These are phyloP conservation scores for Furcasterigmium furcatum DNA, from an alignment of 2,329 filamentous ascomycete species.

Conservation along the genomic window DNA sequence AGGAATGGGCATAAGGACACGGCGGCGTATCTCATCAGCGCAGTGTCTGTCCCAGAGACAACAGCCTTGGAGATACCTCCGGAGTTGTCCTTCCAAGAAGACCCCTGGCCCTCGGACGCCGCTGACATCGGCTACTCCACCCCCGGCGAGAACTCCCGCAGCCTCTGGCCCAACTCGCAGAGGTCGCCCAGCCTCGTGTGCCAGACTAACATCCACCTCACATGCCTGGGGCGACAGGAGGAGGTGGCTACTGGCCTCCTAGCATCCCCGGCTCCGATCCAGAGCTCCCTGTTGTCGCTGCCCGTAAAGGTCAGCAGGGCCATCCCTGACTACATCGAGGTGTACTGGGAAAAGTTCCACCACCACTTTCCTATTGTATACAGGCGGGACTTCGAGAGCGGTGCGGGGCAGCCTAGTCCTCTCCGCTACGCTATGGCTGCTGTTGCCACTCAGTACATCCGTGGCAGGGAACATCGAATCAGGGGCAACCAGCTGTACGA, in stretches of 20 bases:
- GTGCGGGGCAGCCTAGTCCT: conserved; percentile 34
- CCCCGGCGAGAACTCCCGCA: conserved; percentile 37
- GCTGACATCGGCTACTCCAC: conserved; percentile 46
- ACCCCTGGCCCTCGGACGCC: conserved; percentile 40
- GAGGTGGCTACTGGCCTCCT: conserved; percentile 32
- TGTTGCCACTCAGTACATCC: conserved; percentile 49
- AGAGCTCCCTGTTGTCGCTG: conserved; percentile 27
- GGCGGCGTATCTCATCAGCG: too few relatives aligned
- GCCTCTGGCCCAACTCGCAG: background rate
- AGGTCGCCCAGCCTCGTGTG: conserved; percentile 25
- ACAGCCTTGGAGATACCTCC: conserved; percentile 7
- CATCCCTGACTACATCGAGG: conserved; percentile 46
- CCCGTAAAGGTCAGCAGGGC: conserved; percentile 28
- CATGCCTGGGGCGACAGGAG: conserved; percentile 36
- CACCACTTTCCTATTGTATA: conserved; percentile 47
- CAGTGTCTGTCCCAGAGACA: conserved; percentile 6
- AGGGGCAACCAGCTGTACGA: conserved; percentile 48
- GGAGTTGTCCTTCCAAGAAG: conserved; percentile 20
- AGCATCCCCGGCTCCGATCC: conserved; percentile 30
- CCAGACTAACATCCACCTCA: conserved; percentile 20
- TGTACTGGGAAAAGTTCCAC: conserved; percentile 52
- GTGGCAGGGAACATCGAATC: conserved; percentile 44
- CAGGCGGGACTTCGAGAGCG: conserved; percentile 37
- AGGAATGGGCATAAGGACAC: too few relatives aligned
- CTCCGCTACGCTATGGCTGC: conserved; percentile 54